A percentile compares a stretch with the other conserved stretches of the same genome.
These are phyloP conservation scores for Peltaster fructicola DNA, from an alignment of 2,329 filamentous ascomycete species.

Conservation along the genomic window DNA sequence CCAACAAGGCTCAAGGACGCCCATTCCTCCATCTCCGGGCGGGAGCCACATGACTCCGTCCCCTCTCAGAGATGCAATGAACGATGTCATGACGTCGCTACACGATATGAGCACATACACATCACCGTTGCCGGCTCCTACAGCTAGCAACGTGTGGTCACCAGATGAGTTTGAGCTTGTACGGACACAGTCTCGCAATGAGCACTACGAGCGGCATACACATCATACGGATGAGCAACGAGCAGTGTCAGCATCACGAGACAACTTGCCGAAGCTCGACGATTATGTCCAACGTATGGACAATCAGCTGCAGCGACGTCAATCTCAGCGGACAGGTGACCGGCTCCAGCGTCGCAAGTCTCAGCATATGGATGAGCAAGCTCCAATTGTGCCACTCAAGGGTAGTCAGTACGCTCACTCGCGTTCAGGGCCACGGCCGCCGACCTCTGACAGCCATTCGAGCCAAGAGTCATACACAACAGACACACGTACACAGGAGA, in stretches of 20 bases:
- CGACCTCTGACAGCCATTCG: constrained; percentile 13
- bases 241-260: constrained; percentile 14
- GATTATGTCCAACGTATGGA: constrained; percentile 92
- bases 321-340: constrained; percentile 18
- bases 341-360: constrained; percentile 15
- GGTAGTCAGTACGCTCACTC: not conserved
- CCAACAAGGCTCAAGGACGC: constrained; percentile 35
- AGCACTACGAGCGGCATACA: too few relatives aligned
- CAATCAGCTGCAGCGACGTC: constrained; percentile 50
- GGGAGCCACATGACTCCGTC: constrained; percentile 51
- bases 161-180: constrained; percentile 63
- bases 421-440: too few relatives aligned
- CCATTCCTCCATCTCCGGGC: constrained; percentile 51
- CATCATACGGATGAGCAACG: too few relatives aligned
- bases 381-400: constrained; percentile 6
- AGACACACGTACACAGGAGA: constrained; percentile 18
- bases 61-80: constrained; percentile 85
- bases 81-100: constrained; percentile 90
- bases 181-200: constrained; percentile 23
- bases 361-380: constrained; percentile 11
- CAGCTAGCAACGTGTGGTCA: constrained; percentile 62
- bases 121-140: constrained; percentile 30
- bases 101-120: constrained; percentile 60
- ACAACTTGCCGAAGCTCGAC: constrained; percentile 52
- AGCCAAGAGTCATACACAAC: constrained; percentile 15